These are phyloP conservation scores for Parmelia sp. DNA, from an alignment of 495 filamentous ascomycete genomes.

Conservation along the genomic window DNA sequence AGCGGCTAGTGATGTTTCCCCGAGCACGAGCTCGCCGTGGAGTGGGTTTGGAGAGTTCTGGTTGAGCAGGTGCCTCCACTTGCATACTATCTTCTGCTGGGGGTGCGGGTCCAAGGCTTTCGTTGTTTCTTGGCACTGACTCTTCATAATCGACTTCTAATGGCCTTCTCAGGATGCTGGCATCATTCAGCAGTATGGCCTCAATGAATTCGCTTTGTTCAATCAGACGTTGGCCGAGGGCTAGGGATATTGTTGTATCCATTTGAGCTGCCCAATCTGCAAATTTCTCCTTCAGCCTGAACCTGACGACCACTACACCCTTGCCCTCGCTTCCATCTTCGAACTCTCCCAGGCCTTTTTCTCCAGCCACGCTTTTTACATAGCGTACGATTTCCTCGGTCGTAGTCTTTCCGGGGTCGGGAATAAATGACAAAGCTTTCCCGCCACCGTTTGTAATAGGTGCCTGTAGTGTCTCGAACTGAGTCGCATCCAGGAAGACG, in stretches of 20 bases:
- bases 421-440: slow-evolving; percentile 63
- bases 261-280: slow-evolving; percentile 67
- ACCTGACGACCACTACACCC: slow-evolving; percentile 74
- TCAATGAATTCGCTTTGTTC: slow-evolving; percentile 91
- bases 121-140: background rate
- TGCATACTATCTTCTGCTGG: background rate
- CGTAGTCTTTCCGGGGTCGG: slow-evolving; percentile 58
- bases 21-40: slow-evolving; percentile 21
- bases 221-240: slow-evolving; percentile 72
- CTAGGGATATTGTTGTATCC: slow-evolving; percentile 56
- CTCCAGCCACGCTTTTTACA: slow-evolving; percentile 66
- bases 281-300: slow-evolving; percentile 54
- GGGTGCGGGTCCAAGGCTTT: background rate
- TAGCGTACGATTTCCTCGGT: slow-evolving; percentile 71
- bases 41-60: slow-evolving; percentile 3
- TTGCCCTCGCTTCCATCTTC: slow-evolving; percentile 56
- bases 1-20: slow-evolving; percentile 51
- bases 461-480: slow-evolving; percentile 68
- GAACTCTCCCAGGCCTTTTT: slow-evolving; percentile 59
- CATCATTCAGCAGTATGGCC: slow-evolving; percentile 74
- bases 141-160: slow-evolving; percentile 42
- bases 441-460: slow-evolving; percentile 75
- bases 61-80: slow-evolving; percentile 9
- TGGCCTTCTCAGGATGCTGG: slow-evolving; percentile 57
- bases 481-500: slow-evolving; percentile 72